Base-by-base conservation (phyloP, 1,139 yeast species). In the Hansenula sp. region DNA sequence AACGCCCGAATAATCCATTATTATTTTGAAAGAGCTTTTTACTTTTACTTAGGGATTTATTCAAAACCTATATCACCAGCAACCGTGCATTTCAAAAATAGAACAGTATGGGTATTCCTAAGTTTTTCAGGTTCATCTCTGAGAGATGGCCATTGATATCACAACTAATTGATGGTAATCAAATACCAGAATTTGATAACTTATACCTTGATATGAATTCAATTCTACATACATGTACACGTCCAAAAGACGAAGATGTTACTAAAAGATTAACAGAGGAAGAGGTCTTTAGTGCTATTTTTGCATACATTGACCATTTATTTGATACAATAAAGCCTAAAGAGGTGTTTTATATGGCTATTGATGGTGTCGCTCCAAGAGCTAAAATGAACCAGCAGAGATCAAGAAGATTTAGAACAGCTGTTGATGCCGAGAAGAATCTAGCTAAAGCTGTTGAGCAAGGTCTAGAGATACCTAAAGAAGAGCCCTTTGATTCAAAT, bases 371-470 rank as follows among this genome's bases (percentile, higher is more conserved):
- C 41, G 99, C 99, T 0, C 99, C 99, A 41, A 76, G 99, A 60
- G 99, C 99, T 25, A 94, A 94, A 63, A 94, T 94, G 98, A 94
- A 94, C 63, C 99, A 94, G 66, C 99, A 94, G 66, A 81, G 99
- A 66, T 86, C 99, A 2, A 81, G 99, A 71, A 80, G 99, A 66
- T 94, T 94, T 64, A 75, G 99, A 65, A 81, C 97, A 13, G 99
- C 99, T 0, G 79, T 84, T 58, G 99, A 94, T 59, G 97, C 97
- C 1, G 95, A 89, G 62, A 79, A 80, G 55, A 81, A 81, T 45
- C 64, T 87, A 40, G 66, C 68, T 40, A 65, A 68, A 47, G 76
- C 79, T 15, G 61, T 74, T 41, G 69, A 67, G 18, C 70, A 72
- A 37, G 79, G 80, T 12, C 72, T 70, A 41, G 74, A 62, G 55